These are phyloP conservation scores for Penicillium malachiteum DNA, from an alignment of 495 filamentous ascomycete genomes.

Conservation along the genomic window DNA sequence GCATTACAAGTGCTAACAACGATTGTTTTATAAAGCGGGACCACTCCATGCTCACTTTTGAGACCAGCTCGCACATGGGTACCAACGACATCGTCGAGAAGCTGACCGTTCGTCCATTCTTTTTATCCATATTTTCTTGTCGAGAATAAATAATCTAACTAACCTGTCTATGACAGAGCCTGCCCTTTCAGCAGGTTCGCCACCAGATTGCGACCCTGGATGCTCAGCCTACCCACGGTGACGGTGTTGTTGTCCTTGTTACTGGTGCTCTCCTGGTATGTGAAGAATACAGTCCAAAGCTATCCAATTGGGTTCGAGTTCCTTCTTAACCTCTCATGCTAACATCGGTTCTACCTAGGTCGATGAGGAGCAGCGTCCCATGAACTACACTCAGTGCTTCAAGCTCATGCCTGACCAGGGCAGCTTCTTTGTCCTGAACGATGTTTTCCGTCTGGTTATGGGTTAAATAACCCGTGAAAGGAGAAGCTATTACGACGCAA, in stretches of 20 bases:
- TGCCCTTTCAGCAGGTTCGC: slow-evolving; percentile 77
- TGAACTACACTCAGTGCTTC: slow-evolving; percentile 85
- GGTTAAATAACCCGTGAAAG: slow-evolving; percentile 1
- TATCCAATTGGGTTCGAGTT: neutral
- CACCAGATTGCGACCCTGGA: slow-evolving; percentile 71
- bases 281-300: neutral
- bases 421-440: slow-evolving; percentile 84
- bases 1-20: neutral
- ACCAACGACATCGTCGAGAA: slow-evolving; percentile 67
- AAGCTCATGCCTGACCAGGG: slow-evolving; percentile 69
- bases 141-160: no score
- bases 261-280: slow-evolving; percentile 80
- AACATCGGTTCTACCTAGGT: slow-evolving; percentile 50
- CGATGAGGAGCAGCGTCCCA: slow-evolving; percentile 75
- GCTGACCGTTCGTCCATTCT: slow-evolving; percentile 57
- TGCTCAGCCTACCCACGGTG: slow-evolving; percentile 66
- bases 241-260: slow-evolving; percentile 77
- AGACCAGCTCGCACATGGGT: slow-evolving; percentile 62
- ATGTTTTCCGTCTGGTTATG: slow-evolving; percentile 78
- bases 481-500: slow-evolving; percentile 22
- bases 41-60: slow-evolving; percentile 91
- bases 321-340: neutral
- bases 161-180: slow-evolving; percentile 45
- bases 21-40: slow-evolving; percentile 57
- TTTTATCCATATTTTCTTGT: no score